Base-by-base conservation (phyloP, 2,329 filamentous ascomycete species). In the Colletotrichum graminicola region DNA sequence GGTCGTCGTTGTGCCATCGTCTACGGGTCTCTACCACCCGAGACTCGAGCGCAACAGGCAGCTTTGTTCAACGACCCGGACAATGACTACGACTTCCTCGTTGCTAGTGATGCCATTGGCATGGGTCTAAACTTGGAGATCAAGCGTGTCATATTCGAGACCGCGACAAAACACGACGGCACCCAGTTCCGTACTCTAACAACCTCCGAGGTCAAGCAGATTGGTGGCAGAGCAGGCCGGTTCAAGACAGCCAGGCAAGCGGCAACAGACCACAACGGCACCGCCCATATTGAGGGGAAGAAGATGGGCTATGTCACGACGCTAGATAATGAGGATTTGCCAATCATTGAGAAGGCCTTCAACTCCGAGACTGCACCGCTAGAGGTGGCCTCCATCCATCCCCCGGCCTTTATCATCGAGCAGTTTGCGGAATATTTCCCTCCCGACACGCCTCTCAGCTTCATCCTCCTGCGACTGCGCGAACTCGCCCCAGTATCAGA, bases 61-160 rank as follows among this genome's bases (percentile, higher is more conserved):
- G 90, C 90, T 21, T 85, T 98, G 0, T 99, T 99, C 86, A 99
- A 99, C 78, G 93, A 98, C 74, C 95, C 94, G 0, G 82, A 97
- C 78, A 99, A 97, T 79, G 95, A 98, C 71, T 99, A 98, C 78
- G 96, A 99, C 79, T 97, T 91, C 76, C 85, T 99, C 7, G 95
- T 96, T 34, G 96, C 97, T 11, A 98, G 94, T 76, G 94, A 98
- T 81, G 96, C 96, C 57, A 95, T 99, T 73, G 96, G 96, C 47
- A 98, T 99, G 95, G 96, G 97, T 1, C 84, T 99, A 29, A 99
- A 99, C 77, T 82, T 99, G 79, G 94, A 91, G 81, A 94, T 98
- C 79, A 96, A 94, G 78, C 92, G 97, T 34, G 89, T 99, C 72
- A 89, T 99, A 65, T 96, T 99, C 75, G 94, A 97, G 77, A 87